These are phyloP conservation scores for Raphanus raphanistrum DNA, from an alignment of 345 rosid species.

Conservation along the genomic window DNA sequence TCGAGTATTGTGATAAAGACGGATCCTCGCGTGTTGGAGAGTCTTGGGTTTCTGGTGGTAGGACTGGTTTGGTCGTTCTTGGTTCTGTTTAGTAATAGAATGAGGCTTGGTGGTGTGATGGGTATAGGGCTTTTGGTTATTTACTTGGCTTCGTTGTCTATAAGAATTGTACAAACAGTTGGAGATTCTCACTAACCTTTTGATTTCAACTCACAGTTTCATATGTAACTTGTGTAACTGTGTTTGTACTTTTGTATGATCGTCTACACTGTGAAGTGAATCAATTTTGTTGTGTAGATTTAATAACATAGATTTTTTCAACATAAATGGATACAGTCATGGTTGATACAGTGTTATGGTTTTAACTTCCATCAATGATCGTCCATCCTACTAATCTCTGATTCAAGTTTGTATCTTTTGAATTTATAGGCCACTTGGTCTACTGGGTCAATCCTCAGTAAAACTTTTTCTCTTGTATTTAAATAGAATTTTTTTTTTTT, in stretches of 20 bases:
- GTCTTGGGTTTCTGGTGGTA: slow-evolving; percentile 60
- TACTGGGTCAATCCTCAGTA: no score
- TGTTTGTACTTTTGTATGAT: background rate
- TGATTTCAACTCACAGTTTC: slow-evolving; percentile 3
- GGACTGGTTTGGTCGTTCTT: slow-evolving; percentile 87
- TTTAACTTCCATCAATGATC: background rate
- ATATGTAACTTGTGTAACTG: background rate
- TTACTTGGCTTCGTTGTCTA: slow-evolving; percentile 64
- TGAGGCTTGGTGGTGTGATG: slow-evolving; percentile 63
- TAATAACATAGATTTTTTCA: slow-evolving; percentile 8
- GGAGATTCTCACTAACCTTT: slow-evolving; percentile 39
- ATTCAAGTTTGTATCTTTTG: no score
- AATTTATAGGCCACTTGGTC: no score
- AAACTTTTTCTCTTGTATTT: no score
- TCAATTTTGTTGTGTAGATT: slow-evolving; percentile 11
- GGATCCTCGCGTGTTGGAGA: slow-evolving; percentile 66
- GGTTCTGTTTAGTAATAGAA: slow-evolving; percentile 63
- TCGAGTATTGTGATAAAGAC: slow-evolving; percentile 51
- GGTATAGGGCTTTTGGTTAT: slow-evolving; percentile 78
- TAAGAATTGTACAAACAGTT: slow-evolving; percentile 49
- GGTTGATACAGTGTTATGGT: background rate
- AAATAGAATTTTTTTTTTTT: background rate
- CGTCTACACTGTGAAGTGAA: background rate
- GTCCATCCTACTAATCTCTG: no score
- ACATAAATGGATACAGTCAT: background rate